A percentile compares a stretch with the other conserved stretches of the same genome.
Conservation (phyloP, 2,329 filamentous ascomycete species). For the Clonostachys rhizophaga region DNA sequence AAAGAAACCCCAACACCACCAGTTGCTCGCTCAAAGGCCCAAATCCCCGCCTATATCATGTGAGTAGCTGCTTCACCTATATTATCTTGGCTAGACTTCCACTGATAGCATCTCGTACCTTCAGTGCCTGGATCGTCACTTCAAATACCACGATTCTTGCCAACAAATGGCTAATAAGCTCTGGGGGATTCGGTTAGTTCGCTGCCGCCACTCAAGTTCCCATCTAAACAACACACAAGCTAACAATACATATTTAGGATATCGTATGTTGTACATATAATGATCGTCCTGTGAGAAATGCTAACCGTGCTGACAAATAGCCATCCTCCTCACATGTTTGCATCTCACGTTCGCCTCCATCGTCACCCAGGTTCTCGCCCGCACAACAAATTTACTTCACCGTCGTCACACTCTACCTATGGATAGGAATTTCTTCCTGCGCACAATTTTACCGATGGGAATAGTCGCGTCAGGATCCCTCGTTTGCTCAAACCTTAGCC, state of each 20-base stretch:
- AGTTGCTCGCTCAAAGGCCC: too few species aligned
- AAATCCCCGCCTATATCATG: too few species aligned
- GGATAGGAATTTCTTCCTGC: constrained; percentile 54
- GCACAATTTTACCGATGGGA: constrained; percentile 62
- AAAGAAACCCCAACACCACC: too few species aligned
- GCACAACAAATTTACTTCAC: constrained; percentile 59
- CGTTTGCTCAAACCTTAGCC: constrained; percentile 63
- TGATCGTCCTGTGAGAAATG: neutral
- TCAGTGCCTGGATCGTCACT: constrained; percentile 73
- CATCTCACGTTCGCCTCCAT: constrained; percentile 62
- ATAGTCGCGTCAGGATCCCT: constrained; percentile 62
- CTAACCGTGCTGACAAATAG: constrained; percentile 14
- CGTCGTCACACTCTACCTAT: constrained; percentile 57
- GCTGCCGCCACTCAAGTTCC: neutral
- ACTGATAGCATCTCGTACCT: too few species aligned
- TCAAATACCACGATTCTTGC: constrained; percentile 84
- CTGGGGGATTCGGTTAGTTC: constrained; percentile 66
- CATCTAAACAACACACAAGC: constrained; percentile 12
- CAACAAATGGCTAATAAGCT: constrained; percentile 86
- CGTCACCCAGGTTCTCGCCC: constrained; percentile 62
- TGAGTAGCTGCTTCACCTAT: too few species aligned
- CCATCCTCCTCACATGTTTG: constrained; percentile 61
- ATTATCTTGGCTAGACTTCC: too few species aligned
- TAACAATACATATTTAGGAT: constrained; percentile 13
- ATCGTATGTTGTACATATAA: constrained; percentile 17